These are phyloP conservation scores for Lathyrus oleraceus DNA, from an alignment of 306 rosid species.

Conservation along the genomic window DNA sequence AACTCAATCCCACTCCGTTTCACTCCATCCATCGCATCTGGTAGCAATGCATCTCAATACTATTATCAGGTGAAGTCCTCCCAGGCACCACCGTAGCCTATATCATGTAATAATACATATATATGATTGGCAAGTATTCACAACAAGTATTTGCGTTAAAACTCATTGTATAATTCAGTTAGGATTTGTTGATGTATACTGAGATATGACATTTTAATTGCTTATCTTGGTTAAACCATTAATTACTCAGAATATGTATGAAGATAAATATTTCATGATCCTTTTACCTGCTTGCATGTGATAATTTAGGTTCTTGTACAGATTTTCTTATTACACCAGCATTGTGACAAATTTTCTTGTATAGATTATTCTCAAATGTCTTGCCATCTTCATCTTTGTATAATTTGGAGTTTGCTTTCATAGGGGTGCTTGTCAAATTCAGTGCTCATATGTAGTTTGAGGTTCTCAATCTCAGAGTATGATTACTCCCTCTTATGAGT, in stretches of 20 bases:
- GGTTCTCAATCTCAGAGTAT: too few species aligned
- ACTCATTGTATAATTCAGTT: slow-evolving; percentile 48
- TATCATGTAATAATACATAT: slow-evolving; percentile 3
- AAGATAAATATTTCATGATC: background rate
- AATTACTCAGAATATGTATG: background rate
- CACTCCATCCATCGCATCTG: slow-evolving; percentile 46
- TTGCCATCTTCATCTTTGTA: too few species aligned
- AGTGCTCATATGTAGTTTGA: too few species aligned
- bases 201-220: slow-evolving; percentile 5
- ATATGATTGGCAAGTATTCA: slow-evolving; percentile 20
- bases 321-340: too few species aligned
- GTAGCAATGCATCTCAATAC: slow-evolving; percentile 51
- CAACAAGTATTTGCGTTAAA: slow-evolving; percentile 27
- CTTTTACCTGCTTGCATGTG: too few species aligned
- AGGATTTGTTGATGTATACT: slow-evolving; percentile 42
- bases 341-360: too few species aligned
- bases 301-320: too few species aligned
- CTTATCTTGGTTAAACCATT: slow-evolving; percentile 8
- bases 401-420: too few species aligned
- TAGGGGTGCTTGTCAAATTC: too few species aligned
- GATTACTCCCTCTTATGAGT: too few species aligned
- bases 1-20: slow-evolving; percentile 60
- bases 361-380: too few species aligned
- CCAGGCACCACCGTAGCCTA: slow-evolving; percentile 52
- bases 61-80: slow-evolving; percentile 52